phyloP scores from a whole-genome alignment of 371 early-diverging fungal species.

The Saksenaea vasiformis region DNA sequence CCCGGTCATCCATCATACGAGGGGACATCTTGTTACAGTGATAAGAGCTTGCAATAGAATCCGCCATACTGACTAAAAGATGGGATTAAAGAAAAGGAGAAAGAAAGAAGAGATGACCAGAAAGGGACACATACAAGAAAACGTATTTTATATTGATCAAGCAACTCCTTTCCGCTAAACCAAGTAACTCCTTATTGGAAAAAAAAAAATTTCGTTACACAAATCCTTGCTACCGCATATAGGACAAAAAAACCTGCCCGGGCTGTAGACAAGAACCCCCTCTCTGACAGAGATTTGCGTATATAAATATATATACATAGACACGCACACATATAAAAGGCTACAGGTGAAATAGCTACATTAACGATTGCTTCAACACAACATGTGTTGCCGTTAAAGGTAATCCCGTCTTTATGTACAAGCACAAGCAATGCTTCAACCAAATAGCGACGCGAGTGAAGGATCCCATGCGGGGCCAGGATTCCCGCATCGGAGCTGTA shows the following conservation, averaged over 20 bases:
- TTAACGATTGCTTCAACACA: too few relatives aligned
- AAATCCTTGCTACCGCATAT: background rate
- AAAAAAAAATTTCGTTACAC: conserved; percentile 1
- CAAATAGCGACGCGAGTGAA: too few relatives aligned
- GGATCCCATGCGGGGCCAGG: too few relatives aligned
- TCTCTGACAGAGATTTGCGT: background rate
- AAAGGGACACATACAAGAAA: background rate
- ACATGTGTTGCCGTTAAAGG: too few relatives aligned
- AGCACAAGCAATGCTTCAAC: too few relatives aligned
- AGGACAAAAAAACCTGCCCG: background rate
- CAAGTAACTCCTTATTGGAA: background rate
- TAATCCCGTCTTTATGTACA: too few relatives aligned
- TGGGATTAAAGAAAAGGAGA: background rate
- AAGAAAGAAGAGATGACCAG: background rate
- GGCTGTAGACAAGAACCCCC: background rate
- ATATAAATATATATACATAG: too few relatives aligned
- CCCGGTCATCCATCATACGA: conserved; percentile 23
- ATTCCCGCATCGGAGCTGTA: too few relatives aligned
- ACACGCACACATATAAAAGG: too few relatives aligned
- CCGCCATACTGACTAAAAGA: conserved; percentile 30
- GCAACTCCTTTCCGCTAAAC: background rate
- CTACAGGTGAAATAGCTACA: too few relatives aligned
- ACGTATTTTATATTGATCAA: background rate
- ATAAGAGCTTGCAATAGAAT: conserved; percentile 32
- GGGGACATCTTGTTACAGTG: conserved; percentile 60